Evolutionary conservation across 441 rosid species (phyloP), one percentile per base, ranked within the genome.

Genomic region (Gossypium davidsonii): DNA sequence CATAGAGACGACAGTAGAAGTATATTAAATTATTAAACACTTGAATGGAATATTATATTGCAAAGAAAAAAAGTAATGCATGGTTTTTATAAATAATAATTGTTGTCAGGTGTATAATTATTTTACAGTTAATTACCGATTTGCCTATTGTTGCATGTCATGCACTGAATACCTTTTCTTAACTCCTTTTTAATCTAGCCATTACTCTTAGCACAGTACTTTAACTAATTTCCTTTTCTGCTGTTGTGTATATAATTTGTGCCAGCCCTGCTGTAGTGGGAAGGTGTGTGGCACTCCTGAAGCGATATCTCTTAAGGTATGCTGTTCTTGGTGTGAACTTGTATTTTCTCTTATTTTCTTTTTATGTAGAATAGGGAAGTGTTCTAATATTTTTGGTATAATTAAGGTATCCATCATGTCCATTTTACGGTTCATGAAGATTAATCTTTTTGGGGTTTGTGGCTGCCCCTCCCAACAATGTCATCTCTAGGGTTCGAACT

Each of bases 191-290:
- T 23, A 67, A 31, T 65, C 58, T 70, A 17, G 31, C 34, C 52
- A 67, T 69, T 62, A 31, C 55, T 48, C 52, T 52, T 71, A 42
- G 48, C 2, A 12, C 66, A 34, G 9, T 78, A 21, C 15, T 73
- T 77, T 46, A 53, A 26, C 34, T 23, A 49, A 67, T 25, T 15
- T 57, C 57, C 53, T 63, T 57, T 80, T 67, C 52, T 78, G 59
- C 79, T 85, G 58, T 80, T 76, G 46, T 70, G 67, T 71, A 34
- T 82, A 76, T 66, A 71, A 72, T 77, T 77, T 83, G 67, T 72
- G 79, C 81, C 98, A 96, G 99, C 80, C 99, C 99, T 49, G 98
- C 97, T 57, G 97, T 93, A 63, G 97, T 96, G 77, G 93, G 91
- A 72, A 89, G 97, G 80, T 93, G 99, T 70, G 97, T 96, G 83